phyloP scores from a whole-genome alignment of 2,329 filamentous ascomycete species.

The Fusarium sambucinum region DNA sequence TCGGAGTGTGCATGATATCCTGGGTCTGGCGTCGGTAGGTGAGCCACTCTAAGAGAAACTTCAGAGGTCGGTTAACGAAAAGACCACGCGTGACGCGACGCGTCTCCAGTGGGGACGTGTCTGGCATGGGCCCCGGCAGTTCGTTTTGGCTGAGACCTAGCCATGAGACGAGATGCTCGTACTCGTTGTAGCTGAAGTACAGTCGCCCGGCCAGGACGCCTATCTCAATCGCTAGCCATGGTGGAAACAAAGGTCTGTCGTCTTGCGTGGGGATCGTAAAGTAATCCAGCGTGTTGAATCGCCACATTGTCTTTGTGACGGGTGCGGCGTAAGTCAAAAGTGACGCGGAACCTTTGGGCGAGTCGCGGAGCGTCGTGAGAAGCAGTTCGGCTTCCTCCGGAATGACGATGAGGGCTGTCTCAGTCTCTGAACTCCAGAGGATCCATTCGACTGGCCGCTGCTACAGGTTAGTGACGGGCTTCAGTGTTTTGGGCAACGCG shows the following conservation, averaged over 20 bases:
- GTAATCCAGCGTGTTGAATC: neutral
- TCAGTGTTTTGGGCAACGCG: too few relatives aligned
- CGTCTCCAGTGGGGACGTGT: accelerated
- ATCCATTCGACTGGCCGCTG: constrained; percentile 12
- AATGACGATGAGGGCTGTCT: neutral
- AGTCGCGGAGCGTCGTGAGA: neutral
- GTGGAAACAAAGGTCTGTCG: neutral
- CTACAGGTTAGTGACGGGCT: neutral
- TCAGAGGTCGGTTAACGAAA: neutral
- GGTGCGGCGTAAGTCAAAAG: neutral
- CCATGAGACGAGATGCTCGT: neutral
- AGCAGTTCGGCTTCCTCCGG: constrained; percentile 18
- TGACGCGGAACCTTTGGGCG: neutral
- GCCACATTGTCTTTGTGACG: neutral
- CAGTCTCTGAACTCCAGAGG: neutral
- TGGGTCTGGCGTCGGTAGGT: neutral
- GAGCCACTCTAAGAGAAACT: neutral
- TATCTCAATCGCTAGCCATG: constrained; percentile 5
- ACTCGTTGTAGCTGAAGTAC: constrained; percentile 6
- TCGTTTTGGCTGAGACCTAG: neutral
- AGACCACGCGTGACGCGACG: neutral
- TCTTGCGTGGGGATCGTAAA: neutral
- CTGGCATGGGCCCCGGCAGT: too few relatives aligned
- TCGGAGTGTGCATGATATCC: constrained; percentile 7
- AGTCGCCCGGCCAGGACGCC: constrained; percentile 4